Conservation (phyloP, 495 filamentous ascomycete genomes). For the Neurospora sp. region DNA sequence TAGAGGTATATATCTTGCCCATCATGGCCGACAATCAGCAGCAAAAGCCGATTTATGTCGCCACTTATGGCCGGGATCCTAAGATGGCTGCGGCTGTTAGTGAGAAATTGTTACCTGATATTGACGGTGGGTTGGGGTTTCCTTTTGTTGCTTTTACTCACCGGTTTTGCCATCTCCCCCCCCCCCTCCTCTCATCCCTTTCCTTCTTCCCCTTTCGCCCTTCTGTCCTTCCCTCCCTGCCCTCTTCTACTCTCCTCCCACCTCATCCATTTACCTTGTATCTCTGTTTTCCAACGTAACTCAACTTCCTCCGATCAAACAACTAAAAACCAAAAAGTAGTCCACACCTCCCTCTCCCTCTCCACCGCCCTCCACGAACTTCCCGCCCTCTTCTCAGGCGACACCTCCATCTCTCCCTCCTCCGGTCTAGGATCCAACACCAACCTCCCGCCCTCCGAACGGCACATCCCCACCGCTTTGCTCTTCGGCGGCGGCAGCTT, state of each 20-base stretch:
- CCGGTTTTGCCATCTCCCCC: too few species aligned
- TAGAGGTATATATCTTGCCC: not conserved
- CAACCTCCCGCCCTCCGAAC: not conserved
- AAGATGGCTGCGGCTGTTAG: slow-evolving; percentile 18
- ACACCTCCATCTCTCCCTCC: slow-evolving; percentile 6
- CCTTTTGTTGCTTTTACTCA: too few species aligned
- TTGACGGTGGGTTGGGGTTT: slow-evolving; percentile 12
- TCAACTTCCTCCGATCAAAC: too few species aligned
- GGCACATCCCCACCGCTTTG: slow-evolving; percentile 16
- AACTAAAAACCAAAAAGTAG: slow-evolving; percentile 6
- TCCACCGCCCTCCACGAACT: slow-evolving; percentile 16
- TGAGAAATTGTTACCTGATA: slow-evolving; percentile 20
- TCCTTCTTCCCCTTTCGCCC: too few species aligned
- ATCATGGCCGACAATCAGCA: slow-evolving; percentile 3
- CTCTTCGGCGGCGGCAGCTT: slow-evolving; percentile 22
- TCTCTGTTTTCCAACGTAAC: too few species aligned
- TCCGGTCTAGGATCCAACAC: slow-evolving; percentile 19
- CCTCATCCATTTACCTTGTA: too few species aligned
- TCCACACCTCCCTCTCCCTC: slow-evolving; percentile 19
- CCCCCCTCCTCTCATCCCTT: too few species aligned
- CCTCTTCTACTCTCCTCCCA: too few species aligned
- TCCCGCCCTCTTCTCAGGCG: slow-evolving; percentile 18
- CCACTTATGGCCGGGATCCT: slow-evolving; percentile 18
- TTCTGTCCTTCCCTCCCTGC: too few species aligned
- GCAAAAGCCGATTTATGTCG: slow-evolving; percentile 15